A percentile compares a stretch with the other conserved stretches of the same genome.
phyloP scores from a whole-genome alignment of 306 rosid genomes.

The Ammopiptanthus mongolicus region DNA sequence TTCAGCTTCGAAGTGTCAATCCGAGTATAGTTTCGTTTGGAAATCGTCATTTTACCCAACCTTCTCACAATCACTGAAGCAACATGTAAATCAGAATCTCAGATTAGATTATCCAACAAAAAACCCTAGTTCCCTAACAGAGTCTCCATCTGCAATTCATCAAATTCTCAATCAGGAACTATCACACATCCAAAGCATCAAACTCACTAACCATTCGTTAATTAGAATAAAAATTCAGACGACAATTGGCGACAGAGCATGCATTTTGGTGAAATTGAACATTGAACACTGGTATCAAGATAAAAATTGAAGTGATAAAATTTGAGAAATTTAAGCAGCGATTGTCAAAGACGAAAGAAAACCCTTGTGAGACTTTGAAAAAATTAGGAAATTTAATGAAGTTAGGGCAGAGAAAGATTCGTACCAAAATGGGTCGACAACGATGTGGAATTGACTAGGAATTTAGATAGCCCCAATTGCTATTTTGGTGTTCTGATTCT shows the following conservation, averaged over 20 bases:
- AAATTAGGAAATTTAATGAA: constrained; percentile 16
- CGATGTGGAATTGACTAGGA: constrained; percentile 9
- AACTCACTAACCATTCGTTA: constrained; percentile 9
- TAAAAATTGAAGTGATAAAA: neutral
- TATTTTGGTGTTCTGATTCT: neutral
- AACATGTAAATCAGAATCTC: constrained; percentile 25
- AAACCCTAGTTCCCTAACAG: constrained; percentile 49
- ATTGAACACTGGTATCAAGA: neutral
- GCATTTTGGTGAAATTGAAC: neutral
- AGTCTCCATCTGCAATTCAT: constrained; percentile 30
- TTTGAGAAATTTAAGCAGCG: neutral
- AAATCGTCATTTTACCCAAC: constrained; percentile 34
- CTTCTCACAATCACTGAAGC: constrained; percentile 16
- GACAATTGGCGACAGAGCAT: neutral
- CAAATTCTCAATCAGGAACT: constrained; percentile 34
- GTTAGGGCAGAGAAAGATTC: neutral
- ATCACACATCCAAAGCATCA: neutral
- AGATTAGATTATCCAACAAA: constrained; percentile 29
- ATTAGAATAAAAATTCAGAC: neutral
- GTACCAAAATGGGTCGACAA: constrained; percentile 14
- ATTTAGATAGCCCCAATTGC: constrained; percentile 12
- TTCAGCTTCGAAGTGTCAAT: constrained; percentile 68
- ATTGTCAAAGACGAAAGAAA: neutral
- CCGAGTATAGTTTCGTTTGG: constrained; percentile 52
- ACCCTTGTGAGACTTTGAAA: neutral